Conservation (phyloP, 2,329 filamentous ascomycete genomes). For the Cryphonectria radicalis region DNA sequence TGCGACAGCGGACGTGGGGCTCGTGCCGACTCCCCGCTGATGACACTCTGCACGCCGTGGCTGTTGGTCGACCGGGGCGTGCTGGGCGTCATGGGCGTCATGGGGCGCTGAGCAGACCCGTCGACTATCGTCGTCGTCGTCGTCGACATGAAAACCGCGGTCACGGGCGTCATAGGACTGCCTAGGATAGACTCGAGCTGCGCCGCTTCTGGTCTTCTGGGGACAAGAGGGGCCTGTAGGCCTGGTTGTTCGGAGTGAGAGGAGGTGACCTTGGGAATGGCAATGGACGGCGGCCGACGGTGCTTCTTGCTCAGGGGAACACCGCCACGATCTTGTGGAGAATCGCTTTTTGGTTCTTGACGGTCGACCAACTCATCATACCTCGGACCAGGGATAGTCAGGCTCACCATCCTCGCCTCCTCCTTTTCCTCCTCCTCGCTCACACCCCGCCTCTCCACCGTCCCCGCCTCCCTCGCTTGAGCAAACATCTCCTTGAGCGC, state of each 20-base stretch:
- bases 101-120: not conserved
- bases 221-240: not conserved
- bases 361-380: not conserved
- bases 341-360: not conserved
- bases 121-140: not conserved
- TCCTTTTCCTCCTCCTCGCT: not conserved
- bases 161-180: slow-evolving; percentile 7
- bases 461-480: not conserved
- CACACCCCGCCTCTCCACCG: not conserved
- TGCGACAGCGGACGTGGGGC: slow-evolving; percentile 26
- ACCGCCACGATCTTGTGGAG: not conserved
- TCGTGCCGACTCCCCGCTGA: slow-evolving; percentile 6
- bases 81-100: slow-evolving; percentile 11
- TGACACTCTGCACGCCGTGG: slow-evolving; percentile 1
- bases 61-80: slow-evolving; percentile 11
- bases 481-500: slow-evolving; percentile 20
- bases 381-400: not conserved
- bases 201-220: not conserved
- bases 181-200: slow-evolving; percentile 5
- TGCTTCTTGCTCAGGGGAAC: not conserved
- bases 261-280: slow-evolving; percentile 3
- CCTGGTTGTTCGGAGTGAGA: not conserved
- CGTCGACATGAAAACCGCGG: not conserved
- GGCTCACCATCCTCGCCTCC: not conserved
- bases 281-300: not conserved